Percentiles rank a stretch among this genome's conserved stretches.
Conservation (phyloP, 2,329 filamentous ascomycete genomes). For the Nothophoma quercina region DNA sequence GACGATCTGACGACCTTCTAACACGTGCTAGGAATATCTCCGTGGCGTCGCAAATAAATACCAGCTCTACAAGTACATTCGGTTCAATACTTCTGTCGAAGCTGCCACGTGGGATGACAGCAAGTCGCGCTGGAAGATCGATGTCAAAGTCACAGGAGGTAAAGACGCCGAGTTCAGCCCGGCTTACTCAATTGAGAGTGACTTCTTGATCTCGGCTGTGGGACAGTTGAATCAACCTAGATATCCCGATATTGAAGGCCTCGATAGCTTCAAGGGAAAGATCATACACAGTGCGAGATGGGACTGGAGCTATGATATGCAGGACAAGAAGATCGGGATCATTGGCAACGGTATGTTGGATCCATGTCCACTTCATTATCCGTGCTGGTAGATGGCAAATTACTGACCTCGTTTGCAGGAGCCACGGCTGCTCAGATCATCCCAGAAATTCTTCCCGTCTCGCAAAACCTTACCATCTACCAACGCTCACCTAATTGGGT, state of each 20-base stretch:
- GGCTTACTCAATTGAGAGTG: slow-evolving; percentile 61
- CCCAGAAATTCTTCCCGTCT: slow-evolving; percentile 62
- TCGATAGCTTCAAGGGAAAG: slow-evolving; percentile 60
- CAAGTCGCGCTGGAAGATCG: slow-evolving; percentile 59
- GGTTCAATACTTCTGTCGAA: slow-evolving; percentile 64
- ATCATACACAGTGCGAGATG: slow-evolving; percentile 66
- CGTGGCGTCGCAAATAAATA: slow-evolving; percentile 62
- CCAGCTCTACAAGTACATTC: slow-evolving; percentile 63
- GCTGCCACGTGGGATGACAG: slow-evolving; percentile 63
- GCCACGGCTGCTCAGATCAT: slow-evolving; percentile 67
- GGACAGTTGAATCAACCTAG: slow-evolving; percentile 65
- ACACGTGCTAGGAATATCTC: slow-evolving; percentile 56
- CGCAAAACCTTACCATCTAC: slow-evolving; percentile 61
- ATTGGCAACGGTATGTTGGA: slow-evolving; percentile 63
- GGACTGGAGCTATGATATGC: slow-evolving; percentile 66
- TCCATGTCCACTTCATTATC: too few species aligned
- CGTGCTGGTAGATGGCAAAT: not conserved
- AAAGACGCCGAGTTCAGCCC: slow-evolving; percentile 64
- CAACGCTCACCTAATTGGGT: slow-evolving; percentile 68
- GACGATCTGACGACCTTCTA: too few species aligned
- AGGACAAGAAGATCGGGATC: slow-evolving; percentile 64
- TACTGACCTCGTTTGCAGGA: slow-evolving; percentile 42
- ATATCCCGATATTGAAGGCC: slow-evolving; percentile 58
- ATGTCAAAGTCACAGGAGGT: slow-evolving; percentile 57
- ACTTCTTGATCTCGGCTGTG: slow-evolving; percentile 66